Evolutionary conservation across 2,329 filamentous ascomycete species (phyloP).

Genomic region (Alternaria panax): DNA sequence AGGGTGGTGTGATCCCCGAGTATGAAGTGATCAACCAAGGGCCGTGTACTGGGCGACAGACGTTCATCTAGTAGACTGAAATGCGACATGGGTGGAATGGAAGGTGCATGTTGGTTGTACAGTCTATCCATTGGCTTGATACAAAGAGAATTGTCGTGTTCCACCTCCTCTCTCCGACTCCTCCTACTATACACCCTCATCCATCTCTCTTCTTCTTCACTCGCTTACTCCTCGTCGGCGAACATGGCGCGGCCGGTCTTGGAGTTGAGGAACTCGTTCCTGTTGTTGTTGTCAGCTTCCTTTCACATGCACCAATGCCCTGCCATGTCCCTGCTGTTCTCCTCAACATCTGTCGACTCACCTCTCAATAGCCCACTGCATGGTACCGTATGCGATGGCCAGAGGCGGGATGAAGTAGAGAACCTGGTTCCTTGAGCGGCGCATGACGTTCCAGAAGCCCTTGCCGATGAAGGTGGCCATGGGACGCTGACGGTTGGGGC

Average conservation of each 20-base stretch:
- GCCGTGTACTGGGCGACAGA: slow-evolving; percentile 16
- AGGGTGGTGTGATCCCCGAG: slow-evolving; percentile 29
- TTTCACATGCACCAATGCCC: neutral
- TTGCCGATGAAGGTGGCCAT: slow-evolving; percentile 78
- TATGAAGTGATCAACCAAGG: slow-evolving; percentile 29
- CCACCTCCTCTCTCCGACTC: slow-evolving; percentile 13
- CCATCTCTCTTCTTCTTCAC: slow-evolving; percentile 1
- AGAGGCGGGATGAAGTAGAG: slow-evolving; percentile 88
- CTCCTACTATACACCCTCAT: slow-evolving; percentile 6
- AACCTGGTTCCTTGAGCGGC: slow-evolving; percentile 83
- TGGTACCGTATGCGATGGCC: slow-evolving; percentile 77
- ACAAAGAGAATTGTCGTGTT: slow-evolving; percentile 21
- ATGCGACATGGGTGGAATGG: neutral
- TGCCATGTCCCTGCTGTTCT: neutral
- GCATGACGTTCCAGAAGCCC: slow-evolving; percentile 94
- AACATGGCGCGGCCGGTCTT: slow-evolving; percentile 71
- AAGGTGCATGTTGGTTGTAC: slow-evolving; percentile 25
- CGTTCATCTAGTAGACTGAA: slow-evolving; percentile 10
- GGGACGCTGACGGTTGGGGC: slow-evolving; percentile 87
- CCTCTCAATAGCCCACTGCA: slow-evolving; percentile 93
- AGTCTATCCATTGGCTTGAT: slow-evolving; percentile 30
- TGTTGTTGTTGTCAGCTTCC: slow-evolving; percentile 45
- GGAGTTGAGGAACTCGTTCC: slow-evolving; percentile 83
- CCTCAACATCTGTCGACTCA: slow-evolving; percentile 58
- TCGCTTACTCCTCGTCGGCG: slow-evolving; percentile 48